Evolutionary conservation across 2,329 filamentous ascomycete genomes (phyloP), one percentile per base, ranked within the genome.

Genomic region (Penicillium sp.): DNA sequence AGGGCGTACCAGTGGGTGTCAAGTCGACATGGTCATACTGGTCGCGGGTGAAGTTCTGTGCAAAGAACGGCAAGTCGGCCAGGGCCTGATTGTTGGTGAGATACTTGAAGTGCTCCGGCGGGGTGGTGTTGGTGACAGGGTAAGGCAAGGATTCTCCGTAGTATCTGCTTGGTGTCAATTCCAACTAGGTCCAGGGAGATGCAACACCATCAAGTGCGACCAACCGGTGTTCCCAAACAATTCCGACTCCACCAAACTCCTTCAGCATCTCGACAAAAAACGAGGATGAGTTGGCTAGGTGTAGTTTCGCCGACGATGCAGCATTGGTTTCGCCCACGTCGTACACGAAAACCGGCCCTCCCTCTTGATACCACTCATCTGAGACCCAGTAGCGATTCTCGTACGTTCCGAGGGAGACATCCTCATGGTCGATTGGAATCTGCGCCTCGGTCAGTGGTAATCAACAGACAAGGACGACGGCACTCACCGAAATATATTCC

Each of bases 311-410:
- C 16, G 70, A 62, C 6, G 57, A 58, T 26, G 67, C 63, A 3
- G 62, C 72, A 21, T 54, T 58, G 2, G 65, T 61, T 50, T 77
- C 74, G 25, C 74, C 74, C 6, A 62, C 64, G 50, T 76, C 70
- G 43, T 72, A 74, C 7, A 75, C 53, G 45, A 71, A 73, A 1
- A 77, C 67, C 1, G 74, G 77, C 0, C 77, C 77, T n/a, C 77
- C 76, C n/a, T 73, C 60, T 48, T 75, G 71, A 52, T 79, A 80
- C 53, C 77, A 77, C 0, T 71, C 66, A 4, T 67, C 63, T 41
- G 76, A 74, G 33, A 78, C 73, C 53, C 74, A 78, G 51, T 78
- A 80, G 30, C 75, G 69, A 56, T 79, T 76, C 41, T 68, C 67
- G 56, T 78, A 79, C 1, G 72, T 77, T 13, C 63, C 72, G 36